A percentile compares a stretch with the other conserved stretches of the same genome.
Conservation (phyloP, 257 asterid genomes). For the Coffea eugenioides region DNA sequence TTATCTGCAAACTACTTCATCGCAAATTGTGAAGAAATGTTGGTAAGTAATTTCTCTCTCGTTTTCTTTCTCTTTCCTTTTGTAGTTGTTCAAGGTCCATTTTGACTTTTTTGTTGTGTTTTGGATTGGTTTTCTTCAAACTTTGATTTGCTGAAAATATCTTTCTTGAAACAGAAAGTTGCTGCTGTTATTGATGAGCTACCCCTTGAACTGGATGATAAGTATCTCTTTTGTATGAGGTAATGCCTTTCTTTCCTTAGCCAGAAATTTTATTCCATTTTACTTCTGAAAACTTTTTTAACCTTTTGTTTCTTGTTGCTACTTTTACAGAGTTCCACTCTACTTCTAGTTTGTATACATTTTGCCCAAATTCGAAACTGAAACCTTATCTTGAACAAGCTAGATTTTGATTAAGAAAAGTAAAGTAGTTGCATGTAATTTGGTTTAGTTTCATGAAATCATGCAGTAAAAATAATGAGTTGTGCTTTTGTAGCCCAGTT, state of each 20-base stretch:
- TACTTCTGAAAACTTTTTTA: not conserved
- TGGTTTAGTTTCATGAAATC: not conserved
- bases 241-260: conserved; percentile 25
- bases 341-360: not conserved
- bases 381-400: not conserved
- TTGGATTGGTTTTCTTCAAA: not conserved
- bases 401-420: not conserved
- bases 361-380: not conserved
- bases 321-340: not conserved
- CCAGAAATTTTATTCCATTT: not conserved
- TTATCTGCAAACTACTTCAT: conserved; percentile 78
- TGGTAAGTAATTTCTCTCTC: conserved; percentile 49
- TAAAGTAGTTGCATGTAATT: not conserved
- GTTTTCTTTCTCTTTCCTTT: not conserved
- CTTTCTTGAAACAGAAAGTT: conserved; percentile 58
- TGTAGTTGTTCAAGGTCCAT: not conserved
- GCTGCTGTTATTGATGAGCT: conserved; percentile 86
- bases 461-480: conserved; percentile 9
- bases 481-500: conserved; percentile 66
- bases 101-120: not conserved
- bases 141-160: conserved; percentile 13
- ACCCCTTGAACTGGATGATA: conserved; percentile 74
- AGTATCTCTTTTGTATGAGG: conserved; percentile 84
- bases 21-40: conserved; percentile 59
- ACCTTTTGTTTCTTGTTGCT: not conserved